Conservation (phyloP, 495 filamentous ascomycete genomes). For the Penicillium mononematosum region DNA sequence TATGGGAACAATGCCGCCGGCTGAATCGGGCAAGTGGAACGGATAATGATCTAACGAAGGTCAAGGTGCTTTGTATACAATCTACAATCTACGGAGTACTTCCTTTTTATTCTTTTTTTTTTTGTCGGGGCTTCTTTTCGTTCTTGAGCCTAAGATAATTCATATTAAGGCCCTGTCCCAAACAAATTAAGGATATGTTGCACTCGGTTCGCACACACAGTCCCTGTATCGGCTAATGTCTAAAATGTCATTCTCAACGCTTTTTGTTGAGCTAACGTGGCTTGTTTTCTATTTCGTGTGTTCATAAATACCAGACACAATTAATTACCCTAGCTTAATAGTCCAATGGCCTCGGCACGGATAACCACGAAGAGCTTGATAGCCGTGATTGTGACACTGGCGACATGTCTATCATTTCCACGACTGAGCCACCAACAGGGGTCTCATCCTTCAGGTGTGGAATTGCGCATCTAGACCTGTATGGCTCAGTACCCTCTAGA, state of each 20-base stretch:
- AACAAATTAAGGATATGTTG: background rate
- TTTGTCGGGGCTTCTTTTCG: background rate
- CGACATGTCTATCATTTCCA: conserved; percentile 9
- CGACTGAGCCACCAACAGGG: conserved; percentile 11
- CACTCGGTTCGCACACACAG: background rate
- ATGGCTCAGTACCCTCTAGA: background rate
- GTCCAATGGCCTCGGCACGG: background rate
- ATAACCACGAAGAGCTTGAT: background rate
- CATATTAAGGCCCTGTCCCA: background rate
- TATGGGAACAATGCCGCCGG: background rate
- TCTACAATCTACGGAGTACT: background rate
- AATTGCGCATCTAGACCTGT: background rate
- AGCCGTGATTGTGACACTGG: background rate
- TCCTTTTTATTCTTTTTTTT: background rate
- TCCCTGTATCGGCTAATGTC: background rate
- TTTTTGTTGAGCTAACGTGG: background rate
- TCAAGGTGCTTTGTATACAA: background rate
- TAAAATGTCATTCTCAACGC: background rate
- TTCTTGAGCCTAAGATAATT: background rate
- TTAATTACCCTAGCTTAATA: background rate
- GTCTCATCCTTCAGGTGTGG: conserved; percentile 1
- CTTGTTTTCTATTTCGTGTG: conserved; percentile 3
- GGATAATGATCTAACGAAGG: conserved; percentile 4
- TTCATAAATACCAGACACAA: background rate
- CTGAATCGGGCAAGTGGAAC: conserved; percentile 10